Percentiles rank a stretch among this genome's conserved stretches.
These are phyloP conservation scores for Trichoderma koningii DNA, from an alignment of 2,329 filamentous ascomycete genomes.

Conservation along the genomic window DNA sequence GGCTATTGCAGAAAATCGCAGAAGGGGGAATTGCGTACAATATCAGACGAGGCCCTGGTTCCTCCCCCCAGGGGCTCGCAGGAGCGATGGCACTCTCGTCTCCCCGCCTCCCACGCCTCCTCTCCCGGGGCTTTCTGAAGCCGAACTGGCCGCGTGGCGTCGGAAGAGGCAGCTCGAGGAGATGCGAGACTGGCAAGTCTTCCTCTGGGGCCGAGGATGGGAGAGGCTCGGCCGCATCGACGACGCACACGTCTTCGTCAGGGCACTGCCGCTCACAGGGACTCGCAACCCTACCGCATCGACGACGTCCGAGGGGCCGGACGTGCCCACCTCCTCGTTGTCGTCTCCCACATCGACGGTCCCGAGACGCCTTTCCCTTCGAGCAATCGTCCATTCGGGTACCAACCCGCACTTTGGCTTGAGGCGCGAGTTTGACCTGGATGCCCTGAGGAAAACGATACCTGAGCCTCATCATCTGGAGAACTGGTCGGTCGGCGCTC, in stretches of 20 bases:
- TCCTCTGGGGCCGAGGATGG: slow-evolving; percentile 32
- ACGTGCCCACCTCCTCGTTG: not conserved
- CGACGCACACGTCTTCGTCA: slow-evolving; percentile 34
- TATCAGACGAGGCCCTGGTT: too few species aligned
- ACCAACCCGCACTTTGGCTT: slow-evolving; percentile 51
- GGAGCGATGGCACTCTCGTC: too few species aligned
- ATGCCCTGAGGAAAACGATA: slow-evolving; percentile 50
- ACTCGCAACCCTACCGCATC: slow-evolving; percentile 16
- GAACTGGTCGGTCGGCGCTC: slow-evolving; percentile 19
- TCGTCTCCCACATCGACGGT: not conserved
- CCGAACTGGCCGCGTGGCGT: not conserved
- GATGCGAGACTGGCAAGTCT: slow-evolving; percentile 33
- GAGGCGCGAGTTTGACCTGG: slow-evolving; percentile 53
- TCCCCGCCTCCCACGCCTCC: not conserved
- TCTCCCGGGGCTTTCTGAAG: not conserved
- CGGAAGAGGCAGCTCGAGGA: slow-evolving; percentile 34
- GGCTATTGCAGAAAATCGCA: too few species aligned
- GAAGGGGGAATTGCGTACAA: too few species aligned
- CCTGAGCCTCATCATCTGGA: slow-evolving; percentile 38
- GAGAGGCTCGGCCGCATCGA: slow-evolving; percentile 28
- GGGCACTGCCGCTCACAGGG: slow-evolving; percentile 34
- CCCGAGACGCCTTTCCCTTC: slow-evolving; percentile 32
- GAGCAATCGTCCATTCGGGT: slow-evolving; percentile 37
- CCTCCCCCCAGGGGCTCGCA: too few species aligned
- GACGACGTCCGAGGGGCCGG: not conserved